These are phyloP conservation scores for Metschnikowia kofuensis DNA, from an alignment of 805 yeast species.

Conservation along the genomic window DNA sequence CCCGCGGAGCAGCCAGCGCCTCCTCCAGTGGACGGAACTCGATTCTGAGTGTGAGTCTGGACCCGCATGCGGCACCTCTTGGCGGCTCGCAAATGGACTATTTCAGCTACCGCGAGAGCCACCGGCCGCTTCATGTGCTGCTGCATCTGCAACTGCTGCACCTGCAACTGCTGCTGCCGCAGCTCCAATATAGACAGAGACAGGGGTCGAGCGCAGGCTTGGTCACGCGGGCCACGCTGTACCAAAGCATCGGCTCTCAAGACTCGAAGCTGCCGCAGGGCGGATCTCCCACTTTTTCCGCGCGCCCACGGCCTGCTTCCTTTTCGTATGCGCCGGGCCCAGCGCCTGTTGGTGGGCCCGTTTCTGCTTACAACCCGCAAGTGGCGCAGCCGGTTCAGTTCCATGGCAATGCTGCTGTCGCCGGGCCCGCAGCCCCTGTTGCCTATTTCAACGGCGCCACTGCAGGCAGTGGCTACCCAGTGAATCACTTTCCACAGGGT, in stretches of 20 bases:
- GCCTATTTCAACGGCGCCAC: constrained; percentile 8
- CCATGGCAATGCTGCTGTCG: not conserved
- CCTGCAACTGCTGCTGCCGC: constrained; percentile 11
- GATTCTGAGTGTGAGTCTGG: constrained; percentile 4
- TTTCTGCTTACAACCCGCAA: not conserved
- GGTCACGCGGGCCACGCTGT: constrained; percentile 8
- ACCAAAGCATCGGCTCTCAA: constrained; percentile 4
- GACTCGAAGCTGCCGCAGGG: constrained; percentile 8
- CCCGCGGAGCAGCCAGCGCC: not conserved
- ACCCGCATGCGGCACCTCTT: constrained; percentile 2
- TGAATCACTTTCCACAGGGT: not conserved
- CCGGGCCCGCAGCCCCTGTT: not conserved
- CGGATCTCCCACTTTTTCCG: constrained; percentile 6
- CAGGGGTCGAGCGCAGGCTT: constrained; percentile 2
- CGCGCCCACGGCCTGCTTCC: constrained; percentile 14
- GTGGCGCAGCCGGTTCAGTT: not conserved
- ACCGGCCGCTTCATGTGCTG: constrained; percentile 1
- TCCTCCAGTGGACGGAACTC: constrained; percentile 4
- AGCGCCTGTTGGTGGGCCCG: not conserved
- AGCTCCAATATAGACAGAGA: constrained; percentile 7
- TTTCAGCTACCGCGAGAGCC: constrained; percentile 8
- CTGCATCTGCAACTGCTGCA: constrained; percentile 9
- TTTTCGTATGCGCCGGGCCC: constrained; percentile 5
- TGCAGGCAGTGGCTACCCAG: constrained; percentile 10
- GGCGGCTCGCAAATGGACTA: constrained; percentile 6